A percentile compares a stretch with the other conserved stretches of the same genome.
Conservation (phyloP, 2,329 filamentous ascomycete species). For the Microsporum audouinii region DNA sequence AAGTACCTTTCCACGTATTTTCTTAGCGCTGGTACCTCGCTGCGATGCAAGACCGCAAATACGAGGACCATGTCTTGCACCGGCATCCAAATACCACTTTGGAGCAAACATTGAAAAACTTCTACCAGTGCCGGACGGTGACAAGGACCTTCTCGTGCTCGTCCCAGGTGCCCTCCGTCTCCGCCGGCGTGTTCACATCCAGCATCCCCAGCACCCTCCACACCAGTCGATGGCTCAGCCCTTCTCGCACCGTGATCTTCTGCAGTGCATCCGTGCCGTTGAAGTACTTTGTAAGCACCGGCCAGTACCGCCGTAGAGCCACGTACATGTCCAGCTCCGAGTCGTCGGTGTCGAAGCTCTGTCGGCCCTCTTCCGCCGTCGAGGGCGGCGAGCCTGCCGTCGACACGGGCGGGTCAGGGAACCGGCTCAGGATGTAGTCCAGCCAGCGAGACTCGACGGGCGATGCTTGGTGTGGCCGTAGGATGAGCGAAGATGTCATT, state of each 20-base stretch:
- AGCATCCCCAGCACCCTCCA: constrained; percentile 48
- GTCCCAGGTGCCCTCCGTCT: constrained; percentile 19
- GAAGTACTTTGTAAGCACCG: constrained; percentile 68
- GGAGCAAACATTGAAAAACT: not conserved
- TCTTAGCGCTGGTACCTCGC: not conserved
- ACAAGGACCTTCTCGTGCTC: constrained; percentile 40
- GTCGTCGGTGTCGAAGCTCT: constrained; percentile 16
- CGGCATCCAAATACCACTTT: not conserved
- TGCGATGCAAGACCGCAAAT: not conserved
- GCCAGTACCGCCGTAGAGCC: constrained; percentile 53
- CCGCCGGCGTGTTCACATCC: constrained; percentile 45
- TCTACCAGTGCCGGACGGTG: constrained; percentile 57
- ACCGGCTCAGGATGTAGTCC: constrained; percentile 34
- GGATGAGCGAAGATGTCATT: constrained; percentile 56
- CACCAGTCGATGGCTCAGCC: constrained; percentile 65
- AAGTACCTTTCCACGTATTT: not conserved
- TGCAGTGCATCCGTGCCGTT: constrained; percentile 78
- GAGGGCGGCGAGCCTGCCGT: not conserved
- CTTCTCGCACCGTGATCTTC: constrained; percentile 72
- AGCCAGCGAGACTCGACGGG: constrained; percentile 65
- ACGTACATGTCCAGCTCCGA: constrained; percentile 13
- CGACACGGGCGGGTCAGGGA: constrained; percentile 20
- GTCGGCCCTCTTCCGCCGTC: constrained; percentile 6
- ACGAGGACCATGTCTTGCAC: not conserved
- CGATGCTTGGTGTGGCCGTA: constrained; percentile 66